Evolutionary conservation across 1,139 yeast genomes (phyloP), one percentile per base, ranked within the genome.

Genomic region (Yamadazyma jaroonii): DNA sequence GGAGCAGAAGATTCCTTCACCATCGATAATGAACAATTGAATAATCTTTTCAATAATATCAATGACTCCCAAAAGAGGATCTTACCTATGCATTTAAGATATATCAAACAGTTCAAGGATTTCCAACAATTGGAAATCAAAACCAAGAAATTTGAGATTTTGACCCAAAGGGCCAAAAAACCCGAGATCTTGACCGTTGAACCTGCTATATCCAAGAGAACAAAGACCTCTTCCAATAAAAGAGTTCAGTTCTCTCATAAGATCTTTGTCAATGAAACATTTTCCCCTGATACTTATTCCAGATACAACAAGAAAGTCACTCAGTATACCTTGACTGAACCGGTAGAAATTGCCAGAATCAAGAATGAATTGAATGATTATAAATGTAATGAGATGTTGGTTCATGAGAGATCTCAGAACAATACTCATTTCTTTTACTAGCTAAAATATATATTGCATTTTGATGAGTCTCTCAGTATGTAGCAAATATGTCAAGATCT

Each of bases 311-410:
- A 72, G 50, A 66, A 72, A 23, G 74, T 72, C 6, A 75, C 80
- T 17, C 79, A 76, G 45, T 64, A 69, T 45, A 63, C 75, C 10
- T 64, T 76, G 38, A 62, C 70, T 9, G 77, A 75, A 42, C 69
- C 74, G 6, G 48, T 52, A 9, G 72, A 72, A 46, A 69, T 77
- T 38, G 63, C 63, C 43, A 64, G 61, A 40, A 74, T 77, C 44
- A 68, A 78, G 48, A 63, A 62, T 30, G 81, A 77, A 51, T 58
- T 77, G 52, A 77, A 77, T 47, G 53, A 59, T 13, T 75, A 61
- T 56, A 77, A 77, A 53, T 69, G 75, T 50, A 63, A 70, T 40
- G 80, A 72, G 47, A 77, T 77, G 83, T 61, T 66, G 47, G 79
- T 77, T 23, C 80, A 77, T 51, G 79, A 74, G 44, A 54, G 57